Evolutionary conservation across 2,329 filamentous ascomycete genomes (phyloP).

Genomic region (Botrytis cinerea): DNA sequence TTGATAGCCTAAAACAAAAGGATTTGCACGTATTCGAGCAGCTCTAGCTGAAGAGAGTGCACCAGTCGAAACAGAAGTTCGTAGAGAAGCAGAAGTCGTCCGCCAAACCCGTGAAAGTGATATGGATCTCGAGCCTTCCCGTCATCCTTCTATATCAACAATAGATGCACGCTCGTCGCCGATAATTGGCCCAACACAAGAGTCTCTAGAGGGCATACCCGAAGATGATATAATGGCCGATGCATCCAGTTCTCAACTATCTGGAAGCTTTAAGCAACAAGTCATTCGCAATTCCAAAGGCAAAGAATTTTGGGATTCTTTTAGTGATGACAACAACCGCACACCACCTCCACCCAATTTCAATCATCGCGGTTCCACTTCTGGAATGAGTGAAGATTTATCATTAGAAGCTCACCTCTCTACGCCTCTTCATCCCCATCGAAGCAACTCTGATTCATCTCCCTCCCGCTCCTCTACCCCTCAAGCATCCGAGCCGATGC

Average conservation of each 20-base stretch:
- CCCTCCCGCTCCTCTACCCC: slow-evolving; percentile 40
- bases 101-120: slow-evolving; percentile 93
- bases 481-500: slow-evolving; percentile 68
- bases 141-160: slow-evolving; percentile 50
- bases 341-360: slow-evolving; percentile 55
- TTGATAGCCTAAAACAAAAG: slow-evolving; percentile 86
- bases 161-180: slow-evolving; percentile 63
- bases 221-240: slow-evolving; percentile 71
- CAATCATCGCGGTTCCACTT: slow-evolving; percentile 60
- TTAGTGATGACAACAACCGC: slow-evolving; percentile 65
- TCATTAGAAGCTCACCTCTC: slow-evolving; percentile 42
- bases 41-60: slow-evolving; percentile 85
- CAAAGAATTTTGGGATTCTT: slow-evolving; percentile 76
- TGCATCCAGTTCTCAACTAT: slow-evolving; percentile 44
- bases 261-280: slow-evolving; percentile 74
- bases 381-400: slow-evolving; percentile 67
- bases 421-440: slow-evolving; percentile 37
- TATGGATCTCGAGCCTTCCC: slow-evolving; percentile 56
- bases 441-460: slow-evolving; percentile 33
- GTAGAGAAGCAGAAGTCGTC: slow-evolving; percentile 91
- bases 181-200: slow-evolving; percentile 57
- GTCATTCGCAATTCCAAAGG: slow-evolving; percentile 71
- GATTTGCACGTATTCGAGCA: slow-evolving; percentile 88
- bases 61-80: slow-evolving; percentile 84
- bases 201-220: slow-evolving; percentile 68